These are phyloP conservation scores for Cytospora chrysosperma DNA, from an alignment of 2,329 filamentous ascomycete genomes.

Conservation along the genomic window DNA sequence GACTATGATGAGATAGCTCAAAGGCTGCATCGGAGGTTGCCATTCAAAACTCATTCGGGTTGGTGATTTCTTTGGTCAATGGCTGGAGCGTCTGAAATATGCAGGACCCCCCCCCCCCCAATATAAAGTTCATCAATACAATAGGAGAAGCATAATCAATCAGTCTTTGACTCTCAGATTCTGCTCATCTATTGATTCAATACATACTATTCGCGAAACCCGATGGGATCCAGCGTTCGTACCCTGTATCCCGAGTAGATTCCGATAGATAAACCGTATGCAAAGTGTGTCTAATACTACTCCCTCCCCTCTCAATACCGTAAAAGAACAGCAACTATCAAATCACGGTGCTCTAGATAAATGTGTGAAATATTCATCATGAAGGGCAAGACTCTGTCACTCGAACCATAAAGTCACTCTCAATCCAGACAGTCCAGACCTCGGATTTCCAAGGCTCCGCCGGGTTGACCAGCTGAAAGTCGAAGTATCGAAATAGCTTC, in stretches of 20 bases:
- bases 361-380: not conserved
- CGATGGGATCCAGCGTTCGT: no score
- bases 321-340: not conserved
- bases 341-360: not conserved
- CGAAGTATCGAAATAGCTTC: slow-evolving; percentile 20
- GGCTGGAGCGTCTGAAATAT: no score
- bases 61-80: not conserved
- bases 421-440: slow-evolving; percentile 6
- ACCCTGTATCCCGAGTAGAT: no score
- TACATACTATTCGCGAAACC: no score
- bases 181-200: no score
- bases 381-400: not conserved
- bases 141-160: no score
- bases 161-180: no score
- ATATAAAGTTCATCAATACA: no score
- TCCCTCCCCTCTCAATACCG: no score
- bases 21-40: slow-evolving; percentile 10
- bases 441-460: not conserved
- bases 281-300: no score
- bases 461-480: slow-evolving; percentile 19
- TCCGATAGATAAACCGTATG: no score
- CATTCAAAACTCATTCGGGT: not conserved
- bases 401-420: slow-evolving; percentile 1
- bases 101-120: no score
- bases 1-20: slow-evolving; percentile 47